Base-by-base conservation (phyloP, 768 basidiomycete genomes). In the Vararia minispora region DNA sequence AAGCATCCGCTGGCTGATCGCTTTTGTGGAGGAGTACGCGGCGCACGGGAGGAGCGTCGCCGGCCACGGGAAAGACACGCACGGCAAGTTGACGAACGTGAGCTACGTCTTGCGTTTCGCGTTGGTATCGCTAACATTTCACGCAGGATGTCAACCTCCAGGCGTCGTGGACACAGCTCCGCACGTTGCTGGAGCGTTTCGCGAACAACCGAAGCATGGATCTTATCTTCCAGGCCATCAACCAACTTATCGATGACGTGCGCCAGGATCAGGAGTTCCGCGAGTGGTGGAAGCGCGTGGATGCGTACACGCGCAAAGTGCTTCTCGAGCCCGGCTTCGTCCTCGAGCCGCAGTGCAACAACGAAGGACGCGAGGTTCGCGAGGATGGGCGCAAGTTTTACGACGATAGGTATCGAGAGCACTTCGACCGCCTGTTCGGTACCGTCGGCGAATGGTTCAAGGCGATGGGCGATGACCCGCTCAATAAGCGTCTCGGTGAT, bases 151-250 rank as follows among this genome's bases (percentile, higher is more conserved):
- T 68, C 2, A 55, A 66, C 5, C 64, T 92, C 51, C 62, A 71
- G 33, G 58, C 66, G 25, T 69, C 82, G 10, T 66, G 70, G 18
- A 44, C 54, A 27, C 76, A 89, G 52, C 69, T 91, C 21, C 77
- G 86, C 32, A 79, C 76, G 1, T 66, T 97, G 9, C 74, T 95
- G 28, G 91, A 97, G 58, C 79, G 94, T 16, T 91, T 98, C 55
- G 92, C 92, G 5, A 80, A 87, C 50, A 73, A 71, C 37, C 54
- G 62, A 49, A 75, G 74, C 27, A 70, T 91, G 58, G 65, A 79
- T 40, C 57, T 67, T 22, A 70, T 94, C 41, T 64, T 83, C 25
- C 72, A 84, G 44, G 71, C 90, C 4, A 65, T 82, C 28, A 67
- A 80, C 49, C 69, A 68, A 2, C 66, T 99, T 12, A 79, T 79